Evolutionary conservation across 495 filamentous ascomycete genomes (phyloP), one percentile per base, ranked within the genome.

Genomic region (Hypoxylon intermedium): DNA sequence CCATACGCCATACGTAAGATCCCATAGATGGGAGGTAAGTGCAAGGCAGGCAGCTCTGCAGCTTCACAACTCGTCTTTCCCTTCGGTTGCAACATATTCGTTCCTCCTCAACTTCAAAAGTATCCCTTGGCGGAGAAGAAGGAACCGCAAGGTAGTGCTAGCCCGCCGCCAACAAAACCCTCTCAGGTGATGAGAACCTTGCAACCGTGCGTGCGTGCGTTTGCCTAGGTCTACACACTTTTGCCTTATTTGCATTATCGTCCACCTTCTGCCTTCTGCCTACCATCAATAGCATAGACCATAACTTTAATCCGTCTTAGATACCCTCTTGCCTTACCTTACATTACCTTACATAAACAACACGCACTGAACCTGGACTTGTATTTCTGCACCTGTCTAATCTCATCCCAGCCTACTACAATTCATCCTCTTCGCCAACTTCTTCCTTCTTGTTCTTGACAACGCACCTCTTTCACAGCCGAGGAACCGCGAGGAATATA

Each of bases 21-120:
- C 13, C 36, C 36, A 53, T 60, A 53, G 40, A 53, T 46, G 26
- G 21, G 13, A 40, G 13, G 2, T 42, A 47, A 30, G 20, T 42
- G n/a, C 46, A 3, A 59, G 52, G 55, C n/a, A n/a, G n/a, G n/a
- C n/a, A n/a, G n/a, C n/a, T n/a, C n/a, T n/a, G 55, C 61, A 60
- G 55, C 61, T 65, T 54, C 44, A 41, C 33, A 12, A 44, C 26
- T 49, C 53, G 19, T 48, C 11, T 41, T 6, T 6, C 13, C 36
- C 15, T 38, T 38, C 9, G 15, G 36, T 16, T 7, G 11, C 33
- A 13, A 3, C 3, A 36, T 2, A 15, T 15, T 38, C 36, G 13
- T 38, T 38, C 13, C 36, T 11, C 9, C 12, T 34, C 31, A 6
- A 6, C 6, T 34, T 11, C 36, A 16, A 13, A 36, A 36, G 12